Percentiles rank a stretch among this genome's conserved stretches.
Conservation (phyloP, 306 rosid genomes). For the Acacia acuminata region DNA sequence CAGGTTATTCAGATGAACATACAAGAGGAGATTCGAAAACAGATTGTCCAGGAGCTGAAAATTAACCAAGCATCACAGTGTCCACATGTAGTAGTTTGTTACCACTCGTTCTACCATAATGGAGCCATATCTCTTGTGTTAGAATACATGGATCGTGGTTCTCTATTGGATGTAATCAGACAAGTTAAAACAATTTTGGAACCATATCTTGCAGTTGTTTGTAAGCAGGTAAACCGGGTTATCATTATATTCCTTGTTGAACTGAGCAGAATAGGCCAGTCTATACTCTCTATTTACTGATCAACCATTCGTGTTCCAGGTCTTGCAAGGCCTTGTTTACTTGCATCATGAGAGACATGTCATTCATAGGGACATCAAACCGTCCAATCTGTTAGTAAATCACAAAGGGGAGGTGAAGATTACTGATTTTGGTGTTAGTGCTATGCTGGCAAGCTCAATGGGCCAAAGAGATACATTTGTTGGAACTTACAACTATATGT, state of each 20-base stretch:
- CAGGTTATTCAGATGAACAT: constrained; percentile 98
- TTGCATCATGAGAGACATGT: constrained; percentile 93
- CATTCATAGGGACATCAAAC: constrained; percentile 96
- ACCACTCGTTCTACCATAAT: constrained; percentile 93
- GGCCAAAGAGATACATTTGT: constrained; percentile 99
- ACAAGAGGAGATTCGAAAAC: constrained; percentile 94
- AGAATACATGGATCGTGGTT: constrained; percentile 99
- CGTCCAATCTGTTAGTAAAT: constrained; percentile 93
- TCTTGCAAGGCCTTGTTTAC: constrained; percentile 92
- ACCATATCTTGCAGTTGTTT: constrained; percentile 97
- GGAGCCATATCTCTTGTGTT: constrained; percentile 90
- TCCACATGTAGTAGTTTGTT: constrained; percentile 88
- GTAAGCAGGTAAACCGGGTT: constrained; percentile 77
- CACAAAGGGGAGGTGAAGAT: constrained; percentile 97
- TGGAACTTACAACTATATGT: constrained; percentile 98
- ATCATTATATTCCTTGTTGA: constrained; percentile 20
- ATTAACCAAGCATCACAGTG: constrained; percentile 98
- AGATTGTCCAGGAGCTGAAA: constrained; percentile 97
- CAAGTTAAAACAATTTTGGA: constrained; percentile 96
- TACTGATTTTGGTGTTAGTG: constrained; percentile 99
- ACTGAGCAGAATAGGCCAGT: constrained; percentile 19
- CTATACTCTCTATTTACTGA: constrained; percentile 2
- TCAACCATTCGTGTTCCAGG: constrained; percentile 53
- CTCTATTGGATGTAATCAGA: constrained; percentile 79
- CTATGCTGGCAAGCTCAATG: constrained; percentile 91